A percentile compares a stretch with the other conserved stretches of the same genome.
Conservation (phyloP, 257 asterid species). For the Solanum arcanum region DNA sequence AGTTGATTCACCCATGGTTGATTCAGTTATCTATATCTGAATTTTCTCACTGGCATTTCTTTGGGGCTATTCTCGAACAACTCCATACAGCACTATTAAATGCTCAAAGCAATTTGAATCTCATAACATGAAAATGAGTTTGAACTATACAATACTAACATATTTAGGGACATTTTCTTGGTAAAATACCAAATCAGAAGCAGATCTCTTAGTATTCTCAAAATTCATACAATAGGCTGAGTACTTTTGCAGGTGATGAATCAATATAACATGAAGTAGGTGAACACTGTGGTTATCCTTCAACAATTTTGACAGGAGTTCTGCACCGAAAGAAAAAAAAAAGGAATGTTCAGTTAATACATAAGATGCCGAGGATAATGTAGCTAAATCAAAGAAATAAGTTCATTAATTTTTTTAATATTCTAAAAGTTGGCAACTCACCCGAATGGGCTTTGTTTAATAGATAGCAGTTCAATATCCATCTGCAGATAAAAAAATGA, state of each 20-base stretch:
- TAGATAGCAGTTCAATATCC: slow-evolving; percentile 73
- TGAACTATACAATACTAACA: not conserved
- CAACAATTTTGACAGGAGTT: slow-evolving; percentile 74
- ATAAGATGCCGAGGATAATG: not conserved
- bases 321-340: slow-evolving; percentile 29
- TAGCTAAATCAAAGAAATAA: not conserved
- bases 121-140: not conserved
- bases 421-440: slow-evolving; percentile 13
- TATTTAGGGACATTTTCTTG: not conserved
- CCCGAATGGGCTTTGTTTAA: slow-evolving; percentile 94
- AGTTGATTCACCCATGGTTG: not conserved
- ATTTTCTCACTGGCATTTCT: not conserved
- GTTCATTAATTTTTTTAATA: not conserved
- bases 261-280: not conserved
- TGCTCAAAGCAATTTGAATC: not conserved
- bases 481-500: slow-evolving; percentile 31
- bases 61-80: not conserved
- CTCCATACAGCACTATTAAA: not conserved
- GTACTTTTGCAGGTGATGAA: not conserved
- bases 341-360: not conserved
- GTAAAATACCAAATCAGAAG: not conserved
- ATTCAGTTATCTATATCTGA: not conserved
- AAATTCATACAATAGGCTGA: not conserved
- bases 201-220: not conserved
- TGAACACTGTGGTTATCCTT: slow-evolving; percentile 37